A percentile compares a stretch with the other conserved stretches of the same genome.
Evolutionary conservation across 768 basidiomycete species (phyloP).

Genomic region (Lactarius sanguifluus): DNA sequence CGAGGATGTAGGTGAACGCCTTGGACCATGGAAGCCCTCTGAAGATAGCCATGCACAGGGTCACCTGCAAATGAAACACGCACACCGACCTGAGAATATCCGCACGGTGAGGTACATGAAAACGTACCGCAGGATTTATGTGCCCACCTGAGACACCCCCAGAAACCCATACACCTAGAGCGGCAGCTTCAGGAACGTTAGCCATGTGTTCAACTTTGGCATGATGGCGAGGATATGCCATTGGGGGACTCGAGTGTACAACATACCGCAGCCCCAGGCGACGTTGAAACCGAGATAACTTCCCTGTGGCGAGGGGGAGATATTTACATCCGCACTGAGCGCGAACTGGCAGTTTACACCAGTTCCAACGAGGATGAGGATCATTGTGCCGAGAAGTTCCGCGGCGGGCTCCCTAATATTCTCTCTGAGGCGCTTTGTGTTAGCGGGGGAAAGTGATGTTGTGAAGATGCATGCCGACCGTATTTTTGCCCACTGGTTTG

Average conservation of each 20-base stretch:
- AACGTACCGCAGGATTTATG: conserved; percentile 38
- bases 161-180: conserved; percentile 68
- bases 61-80: conserved; percentile 46
- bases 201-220: neutral
- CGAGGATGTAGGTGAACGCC: conserved; percentile 65
- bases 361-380: conserved; percentile 31
- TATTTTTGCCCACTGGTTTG: conserved; percentile 29
- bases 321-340: conserved; percentile 24
- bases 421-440: neutral
- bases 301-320: conserved; percentile 31
- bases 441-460: neutral
- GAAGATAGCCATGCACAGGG: conserved; percentile 63
- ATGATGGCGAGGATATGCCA: neutral
- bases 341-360: conserved; percentile 34
- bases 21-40: conserved; percentile 79
- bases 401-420: conserved; percentile 31
- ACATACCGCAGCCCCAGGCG: conserved; percentile 31
- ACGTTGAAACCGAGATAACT: conserved; percentile 31
- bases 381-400: conserved; percentile 34
- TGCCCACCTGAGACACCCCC: conserved; percentile 73
- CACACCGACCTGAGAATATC: neutral
- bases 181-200: conserved; percentile 42
- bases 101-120: neutral
- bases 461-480: conserved; percentile 18
- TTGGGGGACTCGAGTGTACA: neutral